Conservation (phyloP, 2,329 filamentous ascomycete genomes). For the Clonostachys rosea region DNA sequence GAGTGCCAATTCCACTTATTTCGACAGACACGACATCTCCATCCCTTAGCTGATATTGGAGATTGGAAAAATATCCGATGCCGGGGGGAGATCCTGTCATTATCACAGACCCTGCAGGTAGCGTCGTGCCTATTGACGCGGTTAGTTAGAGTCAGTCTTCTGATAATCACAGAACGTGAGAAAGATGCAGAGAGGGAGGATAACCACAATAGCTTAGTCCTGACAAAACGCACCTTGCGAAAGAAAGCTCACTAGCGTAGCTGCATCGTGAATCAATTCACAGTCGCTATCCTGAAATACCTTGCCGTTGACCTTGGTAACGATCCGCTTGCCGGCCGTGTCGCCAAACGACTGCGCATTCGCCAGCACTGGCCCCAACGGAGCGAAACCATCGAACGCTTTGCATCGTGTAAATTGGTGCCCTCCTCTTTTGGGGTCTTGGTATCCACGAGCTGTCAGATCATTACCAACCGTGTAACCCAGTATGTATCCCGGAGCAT, state of each 20-base stretch:
- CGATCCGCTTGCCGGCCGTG: constrained; percentile 8
- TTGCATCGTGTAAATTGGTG: constrained; percentile 48
- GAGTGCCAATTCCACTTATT: constrained; percentile 17
- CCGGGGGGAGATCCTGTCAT: constrained; percentile 43
- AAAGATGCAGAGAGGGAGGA: too few species aligned
- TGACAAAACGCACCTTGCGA: constrained; percentile 17
- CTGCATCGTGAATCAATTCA: constrained; percentile 39
- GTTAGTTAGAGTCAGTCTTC: too few species aligned
- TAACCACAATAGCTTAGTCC: too few species aligned
- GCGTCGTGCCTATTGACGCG: too few species aligned
- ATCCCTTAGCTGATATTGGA: constrained; percentile 20
- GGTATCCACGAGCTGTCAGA: constrained; percentile 40
- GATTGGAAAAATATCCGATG: constrained; percentile 23
- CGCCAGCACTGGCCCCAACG: constrained; percentile 37
- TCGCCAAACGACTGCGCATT: constrained; percentile 6
- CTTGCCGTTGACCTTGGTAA: constrained; percentile 36
- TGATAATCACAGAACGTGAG: too few species aligned
- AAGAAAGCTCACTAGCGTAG: constrained; percentile 34
- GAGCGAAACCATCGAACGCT: constrained; percentile 43
- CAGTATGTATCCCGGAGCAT: constrained; percentile 45
- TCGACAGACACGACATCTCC: constrained; percentile 24
- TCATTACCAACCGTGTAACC: constrained; percentile 55
- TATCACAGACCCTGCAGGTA: constrained; percentile 32
- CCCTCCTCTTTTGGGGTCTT: constrained; percentile 31
- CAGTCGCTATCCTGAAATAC: constrained; percentile 29